Base-by-base conservation (phyloP, 2,329 filamentous ascomycete genomes). In the Arthrinium puccinioides region DNA sequence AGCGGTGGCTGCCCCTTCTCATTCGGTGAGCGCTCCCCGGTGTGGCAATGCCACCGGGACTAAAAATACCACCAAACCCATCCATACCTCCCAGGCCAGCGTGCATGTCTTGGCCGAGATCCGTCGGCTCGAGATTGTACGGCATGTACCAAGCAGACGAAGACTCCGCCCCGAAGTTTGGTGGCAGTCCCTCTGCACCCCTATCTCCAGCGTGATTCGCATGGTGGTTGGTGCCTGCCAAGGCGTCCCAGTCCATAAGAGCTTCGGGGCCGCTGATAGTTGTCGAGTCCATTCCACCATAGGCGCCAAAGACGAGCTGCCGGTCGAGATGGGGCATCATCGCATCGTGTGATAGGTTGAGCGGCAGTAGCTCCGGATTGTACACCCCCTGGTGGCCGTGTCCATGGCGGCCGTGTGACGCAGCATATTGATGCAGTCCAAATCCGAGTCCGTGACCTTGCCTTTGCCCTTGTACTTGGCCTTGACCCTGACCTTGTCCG, bases 101-200 rank as follows among this genome's bases (percentile, higher is more conserved):
- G 15, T 57, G 59, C 36, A 69, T 45, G 25, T 74, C 72, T 37
- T 72, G 70, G 6, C 64, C 62, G 28, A 76, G 60, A 40, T 79
- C 75, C 0, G 84, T 79, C 15, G 87, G 85, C 41, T 92, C 85
- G 61, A 94, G 79, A 55, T 94, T 94, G 61, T 95, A 94, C 2
- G 89, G 87, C 67, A 94, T 80, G 59, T 94, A 94, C 86, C 89
- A 97, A 5, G 84, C 86, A 36, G 81, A 82, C 35, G 66, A 72
- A 3, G 70, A 63, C 43, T 77, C 73, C 21, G 49, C 26, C 15
- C 51, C 49, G 34, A 54, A 56, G 23, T 49, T 47, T 9, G 38
- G 38, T 25, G 50, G 39, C 41, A 55, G 21, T 43, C 48, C 27
- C 13, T 55, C 48, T 31, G 54, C 48, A 34, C 46, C 44, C 19